Conservation (phyloP, 768 basidiomycete genomes). For the Podaxis mareebaensis region DNA sequence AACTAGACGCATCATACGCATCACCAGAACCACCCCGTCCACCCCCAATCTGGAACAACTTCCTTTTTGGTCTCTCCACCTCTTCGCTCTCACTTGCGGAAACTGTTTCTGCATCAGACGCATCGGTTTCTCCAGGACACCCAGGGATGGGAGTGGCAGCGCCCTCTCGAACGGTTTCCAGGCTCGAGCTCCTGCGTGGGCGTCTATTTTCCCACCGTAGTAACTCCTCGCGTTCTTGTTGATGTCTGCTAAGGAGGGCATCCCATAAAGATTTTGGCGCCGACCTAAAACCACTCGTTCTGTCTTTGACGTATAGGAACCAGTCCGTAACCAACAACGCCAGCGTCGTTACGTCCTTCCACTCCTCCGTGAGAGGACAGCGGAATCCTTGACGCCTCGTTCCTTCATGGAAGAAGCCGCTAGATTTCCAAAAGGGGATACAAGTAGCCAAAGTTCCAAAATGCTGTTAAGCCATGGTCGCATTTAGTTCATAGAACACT, state of each 20-base stretch:
- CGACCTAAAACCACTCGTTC: conserved; percentile 22
- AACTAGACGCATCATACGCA: conserved; percentile 10
- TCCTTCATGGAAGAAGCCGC: conserved; percentile 67
- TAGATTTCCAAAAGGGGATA: conserved; percentile 23
- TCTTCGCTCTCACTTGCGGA: not conserved
- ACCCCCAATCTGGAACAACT: conserved; percentile 8
- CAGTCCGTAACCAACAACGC: conserved; percentile 66
- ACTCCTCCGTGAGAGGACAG: conserved; percentile 42
- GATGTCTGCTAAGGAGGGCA: conserved; percentile 58
- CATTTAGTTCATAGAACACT: conserved; percentile 17
- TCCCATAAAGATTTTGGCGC: conserved; percentile 56
- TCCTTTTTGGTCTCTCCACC: conserved; percentile 3
- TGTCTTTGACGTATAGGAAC: conserved; percentile 33
- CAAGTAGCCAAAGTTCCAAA: not conserved
- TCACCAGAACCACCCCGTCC: not conserved
- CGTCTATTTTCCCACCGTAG: conserved; percentile 47
- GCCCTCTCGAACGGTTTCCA: conserved; percentile 17
- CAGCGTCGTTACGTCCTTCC: conserved; percentile 63
- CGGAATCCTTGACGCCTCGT: conserved; percentile 55
- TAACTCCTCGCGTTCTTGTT: conserved; percentile 57
- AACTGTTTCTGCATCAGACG: not conserved
- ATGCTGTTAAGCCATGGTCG: conserved; percentile 7
- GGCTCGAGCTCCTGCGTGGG: conserved; percentile 24
- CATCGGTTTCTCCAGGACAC: not conserved
- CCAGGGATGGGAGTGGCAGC: not conserved